Conservation (phyloP, 148 eudicot genomes). For the Agrostemma githago region DNA sequence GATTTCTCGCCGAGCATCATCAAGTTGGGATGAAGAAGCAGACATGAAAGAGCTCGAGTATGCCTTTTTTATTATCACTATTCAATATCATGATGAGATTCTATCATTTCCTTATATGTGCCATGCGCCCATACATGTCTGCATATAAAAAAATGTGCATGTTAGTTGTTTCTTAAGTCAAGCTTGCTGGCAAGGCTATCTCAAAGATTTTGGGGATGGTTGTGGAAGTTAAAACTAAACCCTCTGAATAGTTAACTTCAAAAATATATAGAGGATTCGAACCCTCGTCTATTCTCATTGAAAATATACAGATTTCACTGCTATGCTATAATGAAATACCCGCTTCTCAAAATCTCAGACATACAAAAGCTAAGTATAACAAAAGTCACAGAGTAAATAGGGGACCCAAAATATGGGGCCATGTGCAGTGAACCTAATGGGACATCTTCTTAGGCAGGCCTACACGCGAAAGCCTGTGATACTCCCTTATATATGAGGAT, state of each 20-base stretch:
- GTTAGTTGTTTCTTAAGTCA: background rate
- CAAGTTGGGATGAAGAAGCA: slow-evolving; percentile 92
- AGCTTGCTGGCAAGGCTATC: background rate
- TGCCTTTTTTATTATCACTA: slow-evolving; percentile 24
- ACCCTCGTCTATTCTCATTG: background rate
- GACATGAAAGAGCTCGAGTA: slow-evolving; percentile 97
- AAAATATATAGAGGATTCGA: background rate
- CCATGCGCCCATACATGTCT: background rate
- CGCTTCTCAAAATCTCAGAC: background rate
- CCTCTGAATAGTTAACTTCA: background rate
- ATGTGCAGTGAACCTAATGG: background rate
- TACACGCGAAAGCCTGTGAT: background rate
- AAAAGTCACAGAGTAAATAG: background rate
- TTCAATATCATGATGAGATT: slow-evolving; percentile 2
- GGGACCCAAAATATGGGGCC: background rate
- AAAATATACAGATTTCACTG: background rate
- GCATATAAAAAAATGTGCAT: background rate
- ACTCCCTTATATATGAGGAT: background rate
- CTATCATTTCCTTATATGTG: slow-evolving; percentile 10
- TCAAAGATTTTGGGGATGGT: background rate
- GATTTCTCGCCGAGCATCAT: slow-evolving; percentile 75
- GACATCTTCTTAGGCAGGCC: background rate
- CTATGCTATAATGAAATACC: background rate
- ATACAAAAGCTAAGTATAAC: background rate
- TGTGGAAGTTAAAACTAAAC: background rate